Percentiles rank a stretch among this genome's conserved stretches.
Conservation (phyloP, 176 grass and related monocot species). For the Typha latifolia region DNA sequence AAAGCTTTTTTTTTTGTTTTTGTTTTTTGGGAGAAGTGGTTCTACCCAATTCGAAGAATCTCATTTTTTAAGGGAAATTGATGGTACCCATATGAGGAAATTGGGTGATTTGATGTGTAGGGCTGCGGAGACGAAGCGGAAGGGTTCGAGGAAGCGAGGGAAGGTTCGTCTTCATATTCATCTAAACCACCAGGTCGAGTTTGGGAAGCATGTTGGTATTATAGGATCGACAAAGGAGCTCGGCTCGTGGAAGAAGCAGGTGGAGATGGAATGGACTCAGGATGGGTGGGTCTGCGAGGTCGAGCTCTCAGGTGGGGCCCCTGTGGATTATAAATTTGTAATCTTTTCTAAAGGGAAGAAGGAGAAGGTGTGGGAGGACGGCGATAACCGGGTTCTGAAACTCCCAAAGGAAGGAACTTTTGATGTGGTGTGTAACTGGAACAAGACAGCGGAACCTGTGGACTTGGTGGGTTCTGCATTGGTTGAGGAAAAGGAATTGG, state of each 20-base stretch:
- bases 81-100: neutral
- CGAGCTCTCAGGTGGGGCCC: constrained; percentile 31
- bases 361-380: constrained; percentile 66
- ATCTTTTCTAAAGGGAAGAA: constrained; percentile 38
- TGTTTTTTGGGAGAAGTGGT: constrained; percentile 2
- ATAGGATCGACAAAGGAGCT: constrained; percentile 63
- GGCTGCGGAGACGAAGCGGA: constrained; percentile 32
- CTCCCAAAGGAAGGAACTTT: constrained; percentile 57
- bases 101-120: constrained; percentile 26
- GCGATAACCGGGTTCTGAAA: constrained; percentile 42
- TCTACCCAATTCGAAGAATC: neutral
- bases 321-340: constrained; percentile 83
- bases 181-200: constrained; percentile 75
- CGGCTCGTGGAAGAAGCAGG: constrained; percentile 58
- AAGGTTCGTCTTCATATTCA: constrained; percentile 37
- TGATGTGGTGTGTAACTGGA: constrained; percentile 62
- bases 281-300: constrained; percentile 74
- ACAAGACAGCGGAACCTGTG: constrained; percentile 55
- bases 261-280: constrained; percentile 58
- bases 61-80: constrained; percentile 6
- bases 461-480: constrained; percentile 11
- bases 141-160: constrained; percentile 13
- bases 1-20: neutral
- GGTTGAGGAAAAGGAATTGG: constrained; percentile 11
- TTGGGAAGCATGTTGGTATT: constrained; percentile 75